Conservation (phyloP, 2,329 filamentous ascomycete species). For the Chrysosporium queenslandicum region DNA sequence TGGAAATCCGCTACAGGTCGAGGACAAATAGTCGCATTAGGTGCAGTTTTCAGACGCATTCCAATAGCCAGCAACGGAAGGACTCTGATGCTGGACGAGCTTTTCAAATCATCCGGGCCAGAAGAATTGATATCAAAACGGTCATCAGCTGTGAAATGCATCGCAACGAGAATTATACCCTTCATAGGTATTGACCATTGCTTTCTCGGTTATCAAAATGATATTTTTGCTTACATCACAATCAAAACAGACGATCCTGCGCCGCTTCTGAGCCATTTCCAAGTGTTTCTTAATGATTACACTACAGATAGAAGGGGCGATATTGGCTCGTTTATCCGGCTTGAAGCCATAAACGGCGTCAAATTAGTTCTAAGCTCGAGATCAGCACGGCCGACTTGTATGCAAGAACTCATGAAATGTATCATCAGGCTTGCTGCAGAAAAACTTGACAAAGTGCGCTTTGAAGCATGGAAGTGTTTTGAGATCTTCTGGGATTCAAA, state of each 20-base stretch:
- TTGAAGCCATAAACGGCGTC: conserved; percentile 64
- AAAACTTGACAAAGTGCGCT: conserved; percentile 78
- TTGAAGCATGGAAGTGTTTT: conserved; percentile 40
- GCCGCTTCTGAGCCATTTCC: conserved; percentile 24
- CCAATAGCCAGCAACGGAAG: conserved; percentile 20
- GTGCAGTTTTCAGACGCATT: conserved; percentile 31
- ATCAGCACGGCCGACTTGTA: conserved; percentile 14
- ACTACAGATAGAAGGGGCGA: conserved; percentile 83
- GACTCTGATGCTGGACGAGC: conserved; percentile 25
- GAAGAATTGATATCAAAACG: conserved; percentile 35
- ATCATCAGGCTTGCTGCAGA: conserved; percentile 66
- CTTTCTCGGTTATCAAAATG: neutral
- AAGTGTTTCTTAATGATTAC: conserved; percentile 63
- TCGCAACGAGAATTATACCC: conserved; percentile 31
- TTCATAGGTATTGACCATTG: conserved; percentile 25
- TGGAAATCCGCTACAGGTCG: conserved; percentile 33
- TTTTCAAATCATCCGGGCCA: conserved; percentile 28
- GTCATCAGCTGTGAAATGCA: conserved; percentile 33
- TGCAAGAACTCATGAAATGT: conserved; percentile 29
- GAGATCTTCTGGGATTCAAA: conserved; percentile 32
- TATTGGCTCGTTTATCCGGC: conserved; percentile 72
- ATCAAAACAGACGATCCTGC: conserved; percentile 24
- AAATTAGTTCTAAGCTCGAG: conserved; percentile 29
- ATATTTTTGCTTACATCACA: neutral
- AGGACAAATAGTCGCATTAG: conserved; percentile 37